Conservation (phyloP, 179 eudicot species). For the Nepenthes alata region DNA sequence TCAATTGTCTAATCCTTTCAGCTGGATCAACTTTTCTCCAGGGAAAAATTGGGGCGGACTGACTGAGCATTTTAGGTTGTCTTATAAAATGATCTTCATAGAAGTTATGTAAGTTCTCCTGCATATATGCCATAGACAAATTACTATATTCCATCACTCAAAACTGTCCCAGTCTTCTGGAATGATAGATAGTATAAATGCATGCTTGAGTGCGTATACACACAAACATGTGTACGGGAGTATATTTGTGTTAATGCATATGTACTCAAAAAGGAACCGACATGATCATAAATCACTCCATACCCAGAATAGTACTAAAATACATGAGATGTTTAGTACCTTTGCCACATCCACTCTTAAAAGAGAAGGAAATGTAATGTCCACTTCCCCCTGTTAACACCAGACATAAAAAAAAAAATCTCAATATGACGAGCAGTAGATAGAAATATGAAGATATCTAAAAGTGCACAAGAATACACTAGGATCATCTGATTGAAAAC, state of each 20-base stretch:
- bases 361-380: conserved; percentile 21
- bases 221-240: too few relatives aligned
- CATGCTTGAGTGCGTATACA: too few relatives aligned
- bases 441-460: background rate
- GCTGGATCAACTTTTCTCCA: conserved; percentile 51
- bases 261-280: too few relatives aligned
- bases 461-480: background rate
- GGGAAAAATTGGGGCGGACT: conserved; percentile 75
- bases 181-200: too few relatives aligned
- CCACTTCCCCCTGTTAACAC: conserved; percentile 35
- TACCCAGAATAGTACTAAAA: background rate
- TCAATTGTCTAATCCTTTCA: conserved; percentile 43
- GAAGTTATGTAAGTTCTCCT: conserved; percentile 30
- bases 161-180: background rate
- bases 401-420: conserved; percentile 8
- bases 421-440: background rate
- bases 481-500: background rate
- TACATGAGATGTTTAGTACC: conserved; percentile 19
- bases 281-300: background rate
- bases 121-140: conserved; percentile 13
- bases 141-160: background rate
- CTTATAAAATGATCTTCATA: conserved; percentile 23
- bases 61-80: conserved; percentile 42
- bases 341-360: conserved; percentile 22
- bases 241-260: too few relatives aligned